A percentile compares a stretch with the other conserved stretches of the same genome.
These are phyloP conservation scores for Taiozyma sp. DNA, from an alignment of 1,139 yeast genomes.

Conservation along the genomic window DNA sequence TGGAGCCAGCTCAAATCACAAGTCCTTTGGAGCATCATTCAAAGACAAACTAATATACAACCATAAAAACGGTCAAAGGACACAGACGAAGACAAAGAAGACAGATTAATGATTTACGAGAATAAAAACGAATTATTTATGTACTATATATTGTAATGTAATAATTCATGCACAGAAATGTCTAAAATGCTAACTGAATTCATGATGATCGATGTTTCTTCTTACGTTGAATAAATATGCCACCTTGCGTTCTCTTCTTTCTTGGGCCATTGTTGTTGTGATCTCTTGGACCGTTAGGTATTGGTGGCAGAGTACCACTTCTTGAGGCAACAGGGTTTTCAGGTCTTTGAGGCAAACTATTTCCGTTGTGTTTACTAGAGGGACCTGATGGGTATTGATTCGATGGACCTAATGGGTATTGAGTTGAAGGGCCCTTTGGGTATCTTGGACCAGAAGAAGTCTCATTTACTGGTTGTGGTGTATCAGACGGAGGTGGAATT, in stretches of 20 bases:
- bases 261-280: neutral
- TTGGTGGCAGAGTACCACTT: constrained; percentile 11
- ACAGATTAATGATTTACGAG: neutral
- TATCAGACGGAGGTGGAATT: neutral
- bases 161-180: neutral
- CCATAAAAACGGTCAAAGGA: neutral
- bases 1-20: constrained; percentile 3
- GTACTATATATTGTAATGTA: neutral
- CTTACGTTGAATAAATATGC: constrained; percentile 7
- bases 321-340: constrained; percentile 4
- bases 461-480: neutral
- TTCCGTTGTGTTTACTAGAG: neutral
- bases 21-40: neutral
- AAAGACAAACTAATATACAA: neutral
- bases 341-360: neutral
- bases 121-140: neutral
- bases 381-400: neutral
- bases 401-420: neutral
- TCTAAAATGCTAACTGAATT: neutral
- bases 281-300: neutral
- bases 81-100: neutral
- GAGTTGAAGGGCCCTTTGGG: neutral
- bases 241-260: constrained; percentile 4
- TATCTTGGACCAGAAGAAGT: neutral
- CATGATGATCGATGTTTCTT: constrained; percentile 2